Evolutionary conservation across 306 rosid genomes (phyloP), one percentile per base, ranked within the genome.

Genomic region (Malus sieversii): DNA sequence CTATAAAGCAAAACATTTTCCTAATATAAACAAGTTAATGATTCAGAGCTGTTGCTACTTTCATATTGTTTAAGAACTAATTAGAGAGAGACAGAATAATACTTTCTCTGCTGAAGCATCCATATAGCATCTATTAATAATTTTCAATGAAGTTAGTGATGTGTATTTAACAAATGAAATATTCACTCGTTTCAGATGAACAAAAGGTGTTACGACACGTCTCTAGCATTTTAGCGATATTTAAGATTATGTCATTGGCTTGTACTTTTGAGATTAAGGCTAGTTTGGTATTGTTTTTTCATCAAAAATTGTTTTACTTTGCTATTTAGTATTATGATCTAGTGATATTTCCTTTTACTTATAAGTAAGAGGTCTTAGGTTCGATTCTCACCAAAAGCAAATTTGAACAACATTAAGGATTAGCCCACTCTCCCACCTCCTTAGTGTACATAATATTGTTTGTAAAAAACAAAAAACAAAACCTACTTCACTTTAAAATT

Each of bases 101-200:
- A 46, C 75, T 83, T 80, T 69, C 42, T 42, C 75, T 75, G 71
- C 69, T 45, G 69, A 45, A 66, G 77, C 77, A 70, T 51, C 74
- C 42, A 65, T 14, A 0, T 35, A 20, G 12, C 29, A 11, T n/a
- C 44, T 63, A 19, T 58, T 51, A 78, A 44, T 78, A 44, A 30
- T 23, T 48, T 55, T 55, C 42, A 9, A 74, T 22, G 38, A 70
- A 80, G 52, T 1, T 73, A 79, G 53, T 73, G 18, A 66, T 14
- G 14, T 8, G 20, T 14, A 30, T 53, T 64, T 53, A 15, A 25
- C 63, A 71, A 76, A 76, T 25, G 38, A 69, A 45, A 62, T 66
- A 75, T 75, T 79, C 78, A 79, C 52, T 19, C 19, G 55, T 14
- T 71, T 32, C 44, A 4, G 22, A 53, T 32, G 75, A 77, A 22